These are phyloP conservation scores for Colletotrichum orbiculare DNA, from an alignment of 2,329 filamentous ascomycete species.

Conservation along the genomic window DNA sequence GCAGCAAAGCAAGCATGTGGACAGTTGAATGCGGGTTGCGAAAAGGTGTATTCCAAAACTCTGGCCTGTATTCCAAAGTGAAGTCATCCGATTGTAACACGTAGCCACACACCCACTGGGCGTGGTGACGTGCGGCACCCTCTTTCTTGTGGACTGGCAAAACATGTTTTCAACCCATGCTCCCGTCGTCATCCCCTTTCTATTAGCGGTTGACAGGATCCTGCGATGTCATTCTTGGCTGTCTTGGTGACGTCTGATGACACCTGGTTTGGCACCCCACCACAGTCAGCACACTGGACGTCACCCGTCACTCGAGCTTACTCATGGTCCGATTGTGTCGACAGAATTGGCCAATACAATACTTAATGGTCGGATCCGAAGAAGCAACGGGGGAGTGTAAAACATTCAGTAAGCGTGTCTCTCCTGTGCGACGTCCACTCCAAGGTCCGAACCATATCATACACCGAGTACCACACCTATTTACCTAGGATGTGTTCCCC, in stretches of 20 bases:
- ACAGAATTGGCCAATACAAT: no score
- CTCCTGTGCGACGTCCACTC: no score
- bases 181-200: conserved; percentile 5
- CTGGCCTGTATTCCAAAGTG: background rate
- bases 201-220: background rate
- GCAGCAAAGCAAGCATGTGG: background rate
- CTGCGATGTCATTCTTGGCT: background rate
- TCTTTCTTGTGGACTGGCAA: conserved; percentile 4
- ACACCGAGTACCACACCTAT: no score
- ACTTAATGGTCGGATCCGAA: no score
- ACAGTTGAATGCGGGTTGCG: background rate
- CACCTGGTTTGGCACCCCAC: background rate
- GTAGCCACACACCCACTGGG: background rate
- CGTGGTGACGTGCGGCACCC: background rate
- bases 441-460: no score
- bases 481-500: no score
- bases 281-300: no score
- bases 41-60: background rate
- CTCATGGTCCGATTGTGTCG: no score
- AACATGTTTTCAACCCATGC: conserved; percentile 8
- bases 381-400: no score
- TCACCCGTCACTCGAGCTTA: no score
- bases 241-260: background rate
- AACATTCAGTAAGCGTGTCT: no score
- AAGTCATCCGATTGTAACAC: conserved; percentile 1